Base-by-base conservation (phyloP, 75 land plant genomes). In the Isoetes taiwanensis region DNA sequence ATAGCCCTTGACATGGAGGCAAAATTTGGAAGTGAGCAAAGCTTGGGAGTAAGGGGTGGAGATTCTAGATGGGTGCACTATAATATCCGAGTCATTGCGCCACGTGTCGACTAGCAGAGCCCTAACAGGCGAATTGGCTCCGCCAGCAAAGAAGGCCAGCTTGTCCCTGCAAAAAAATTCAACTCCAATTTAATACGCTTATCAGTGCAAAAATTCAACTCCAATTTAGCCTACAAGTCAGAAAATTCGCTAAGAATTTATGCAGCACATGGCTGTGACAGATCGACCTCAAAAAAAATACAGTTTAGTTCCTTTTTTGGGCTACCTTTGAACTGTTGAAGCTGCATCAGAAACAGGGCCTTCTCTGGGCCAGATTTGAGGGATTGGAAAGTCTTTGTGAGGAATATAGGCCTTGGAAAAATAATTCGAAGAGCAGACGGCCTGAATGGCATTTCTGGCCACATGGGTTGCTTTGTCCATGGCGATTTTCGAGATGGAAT, bases 1-100 rank as follows among this genome's bases (percentile, higher is more conserved):
- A n/a, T 46, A 46, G n/a, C 50, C 50, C n/a, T 46, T 46, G 50
- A 46, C 50, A 23, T 46, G 50, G 8, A 46, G 19, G 25, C 50
- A 46, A 19, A 46, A 46, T 23, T 46, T 46, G 50, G 21, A 19
- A 5, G 21, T 16, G 8, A 23, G 25, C 4, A 46, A 46, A 6
- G 50, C 50, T 16, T 46, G 21, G 8, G 16, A 19, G 50, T 46
- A 46, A 19, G 50, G 25, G 6, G 21, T 23, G 16, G 5, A 23
- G 8, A 46, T 46, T 5, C 4, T 46, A 6, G 21, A 19, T 4
- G n/a, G 8, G 16, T 6, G 25, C 4, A 46, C 23, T 16, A 19
- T 23, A 19, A 46, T 46, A 8, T 46, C 50, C 12, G 50, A 8
- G 25, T 46, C 50, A 23, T 46, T 46, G 6, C 25, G 25, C 50